These are phyloP conservation scores for Myriosclerotinia curreyana DNA, from an alignment of 2,329 filamentous ascomycete genomes.

Conservation along the genomic window DNA sequence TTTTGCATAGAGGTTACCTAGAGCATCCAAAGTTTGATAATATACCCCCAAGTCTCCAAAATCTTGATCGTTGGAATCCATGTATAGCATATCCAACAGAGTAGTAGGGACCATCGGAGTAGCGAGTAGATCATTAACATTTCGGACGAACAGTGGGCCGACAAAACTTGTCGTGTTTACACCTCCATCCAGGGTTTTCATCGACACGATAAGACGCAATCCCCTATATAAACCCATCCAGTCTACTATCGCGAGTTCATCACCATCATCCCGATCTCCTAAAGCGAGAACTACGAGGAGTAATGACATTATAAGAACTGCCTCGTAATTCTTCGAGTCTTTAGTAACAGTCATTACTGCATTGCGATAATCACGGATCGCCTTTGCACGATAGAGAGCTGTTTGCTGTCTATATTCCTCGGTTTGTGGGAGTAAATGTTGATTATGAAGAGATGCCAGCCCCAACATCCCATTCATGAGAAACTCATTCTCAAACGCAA, in stretches of 20 bases:
- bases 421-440: constrained; percentile 26
- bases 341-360: constrained; percentile 26
- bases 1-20: constrained; percentile 35
- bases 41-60: constrained; percentile 30
- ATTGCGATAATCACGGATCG: constrained; percentile 31
- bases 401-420: constrained; percentile 27
- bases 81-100: constrained; percentile 33
- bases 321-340: constrained; percentile 31
- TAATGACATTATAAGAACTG: constrained; percentile 33
- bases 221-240: constrained; percentile 35
- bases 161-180: constrained; percentile 23
- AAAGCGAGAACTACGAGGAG: constrained; percentile 33
- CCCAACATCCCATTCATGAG: constrained; percentile 35
- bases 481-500: constrained; percentile 37
- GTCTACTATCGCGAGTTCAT: constrained; percentile 31
- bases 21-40: constrained; percentile 31
- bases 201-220: constrained; percentile 11
- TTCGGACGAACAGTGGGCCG: constrained; percentile 32
- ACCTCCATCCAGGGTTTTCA: constrained; percentile 12
- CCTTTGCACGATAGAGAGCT: constrained; percentile 31
- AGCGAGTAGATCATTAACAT: constrained; percentile 26
- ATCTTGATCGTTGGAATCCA: constrained; percentile 32
- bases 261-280: constrained; percentile 24
- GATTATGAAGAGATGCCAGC: constrained; percentile 34
- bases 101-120: constrained; percentile 30